Evolutionary conservation across 164 flowering plant species (phyloP).

Genomic region (Magnolia changhungtana): DNA sequence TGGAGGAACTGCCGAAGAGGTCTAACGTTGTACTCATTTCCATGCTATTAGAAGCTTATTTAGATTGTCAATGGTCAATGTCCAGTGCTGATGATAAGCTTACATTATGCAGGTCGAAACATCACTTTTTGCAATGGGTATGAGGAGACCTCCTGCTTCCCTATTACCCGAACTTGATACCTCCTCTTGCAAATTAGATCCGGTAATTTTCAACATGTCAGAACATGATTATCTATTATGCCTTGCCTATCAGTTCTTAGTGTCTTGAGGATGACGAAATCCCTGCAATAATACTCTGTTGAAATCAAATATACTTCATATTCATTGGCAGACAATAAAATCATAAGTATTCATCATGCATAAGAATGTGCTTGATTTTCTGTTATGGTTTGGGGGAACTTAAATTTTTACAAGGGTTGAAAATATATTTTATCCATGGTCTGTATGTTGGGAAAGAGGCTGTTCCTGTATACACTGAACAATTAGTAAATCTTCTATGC

Average conservation of each 20-base stretch:
- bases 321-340: not conserved
- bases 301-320: not conserved
- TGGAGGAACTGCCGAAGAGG: slow-evolving; percentile 97
- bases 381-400: not conserved
- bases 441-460: not conserved
- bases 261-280: not conserved
- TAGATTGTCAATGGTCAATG: not conserved
- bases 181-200: slow-evolving; percentile 45
- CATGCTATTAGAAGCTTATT: not conserved
- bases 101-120: slow-evolving; percentile 80
- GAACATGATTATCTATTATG: not conserved
- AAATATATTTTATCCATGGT: not conserved
- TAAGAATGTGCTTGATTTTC: not conserved
- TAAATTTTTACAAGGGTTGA: not conserved
- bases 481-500: not conserved
- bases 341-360: not conserved
- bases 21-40: slow-evolving; percentile 10
- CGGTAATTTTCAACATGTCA: slow-evolving; percentile 39
- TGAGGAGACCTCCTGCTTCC: slow-evolving; percentile 46
- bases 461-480: not conserved
- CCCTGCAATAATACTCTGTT: not conserved
- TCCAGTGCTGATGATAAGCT: slow-evolving; percentile 13
- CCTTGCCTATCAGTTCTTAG: not conserved
- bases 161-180: slow-evolving; percentile 39
- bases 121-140: slow-evolving; percentile 80